These are phyloP conservation scores for Tilletia setariae DNA, from an alignment of 1,284 basidiomycete genomes.

Conservation along the genomic window DNA sequence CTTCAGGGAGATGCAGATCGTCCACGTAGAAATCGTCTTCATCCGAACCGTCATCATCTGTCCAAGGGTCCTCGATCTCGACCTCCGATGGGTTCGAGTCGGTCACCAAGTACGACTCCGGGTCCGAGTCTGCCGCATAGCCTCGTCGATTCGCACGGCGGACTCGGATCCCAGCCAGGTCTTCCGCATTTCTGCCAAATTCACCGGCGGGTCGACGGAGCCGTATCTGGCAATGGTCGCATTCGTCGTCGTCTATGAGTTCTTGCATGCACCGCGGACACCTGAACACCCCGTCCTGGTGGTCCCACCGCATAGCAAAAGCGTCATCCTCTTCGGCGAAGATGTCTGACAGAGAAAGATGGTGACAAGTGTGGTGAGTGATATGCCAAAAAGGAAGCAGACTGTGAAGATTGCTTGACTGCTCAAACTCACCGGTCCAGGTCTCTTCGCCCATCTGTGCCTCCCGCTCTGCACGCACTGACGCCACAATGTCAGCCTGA, in stretches of 20 bases:
- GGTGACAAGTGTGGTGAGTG: not conserved
- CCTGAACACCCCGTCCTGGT: not conserved
- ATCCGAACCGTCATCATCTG: not conserved
- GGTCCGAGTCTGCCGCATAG: constrained; percentile 2
- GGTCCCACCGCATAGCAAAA: constrained; percentile 3
- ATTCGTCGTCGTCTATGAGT: not conserved
- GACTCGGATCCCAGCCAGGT: not conserved
- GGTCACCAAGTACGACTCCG: not conserved
- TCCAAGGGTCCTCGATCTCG: not conserved
- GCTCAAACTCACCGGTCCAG: not conserved
- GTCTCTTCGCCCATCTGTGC: not conserved
- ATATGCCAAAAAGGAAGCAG: not conserved
- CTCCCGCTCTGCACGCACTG: not conserved
- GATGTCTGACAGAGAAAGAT: not conserved
- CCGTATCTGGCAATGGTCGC: not conserved
- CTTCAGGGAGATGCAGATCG: not conserved
- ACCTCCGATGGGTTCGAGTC: not conserved
- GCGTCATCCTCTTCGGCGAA: not conserved
- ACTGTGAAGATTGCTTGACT: not conserved
- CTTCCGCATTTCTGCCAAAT: not conserved
- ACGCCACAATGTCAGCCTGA: not conserved
- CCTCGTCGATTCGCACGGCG: not conserved
- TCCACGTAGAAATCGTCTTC: constrained; percentile 2
- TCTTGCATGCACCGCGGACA: constrained; percentile 11
- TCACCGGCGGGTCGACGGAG: not conserved